Base-by-base conservation (phyloP, 805 yeast species). In the Candida parachauliodes region DNA sequence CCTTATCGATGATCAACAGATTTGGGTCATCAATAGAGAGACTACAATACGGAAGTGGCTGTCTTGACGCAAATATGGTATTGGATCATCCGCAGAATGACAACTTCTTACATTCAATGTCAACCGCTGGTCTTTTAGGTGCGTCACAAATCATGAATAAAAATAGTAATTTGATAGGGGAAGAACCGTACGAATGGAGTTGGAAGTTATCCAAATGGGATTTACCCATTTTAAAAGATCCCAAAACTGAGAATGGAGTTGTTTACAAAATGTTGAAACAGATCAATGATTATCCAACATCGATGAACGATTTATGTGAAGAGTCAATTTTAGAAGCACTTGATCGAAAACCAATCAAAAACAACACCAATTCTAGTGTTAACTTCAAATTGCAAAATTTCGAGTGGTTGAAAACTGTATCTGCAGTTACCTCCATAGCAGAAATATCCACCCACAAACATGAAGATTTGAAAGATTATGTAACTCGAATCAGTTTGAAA, bases 171-270 rank as follows among this genome's bases (percentile, higher is more conserved):
- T 22, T 32, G 10, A 21, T n/a, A 4, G 4, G 8, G 3, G 21
- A 26, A 7, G 54, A 55, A 17, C 41, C 58, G 1, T 83, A 72
- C 52, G 78, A 74, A 41, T 80, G 88, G 77, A 75, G 80, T 1
- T 82, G 96, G 88, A 83, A 83, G 50, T 57, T 89, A 28, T 75
- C 72, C 29, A 74, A 76, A 34, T 89, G 97, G 97, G 83, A 82
- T 37, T 43, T 84, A 1, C 86, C 94, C 0, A 43, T 53, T 0
- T 68, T 80, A 1, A 53, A 50, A 2, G 45, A 41, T 0, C 52
- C 72, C 0, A 19, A 14, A 8, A 55, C 64, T 1, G 74, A 68
- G 27, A 67, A 75, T 31, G 73, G 72, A 30, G 60, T 67, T 2
- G 57, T 81, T 2, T 87, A 82, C 51, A 62, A 65, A 3, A 52